Base-by-base conservation (phyloP, 2,329 filamentous ascomycete genomes). In the Alternaria brassicicola region DNA sequence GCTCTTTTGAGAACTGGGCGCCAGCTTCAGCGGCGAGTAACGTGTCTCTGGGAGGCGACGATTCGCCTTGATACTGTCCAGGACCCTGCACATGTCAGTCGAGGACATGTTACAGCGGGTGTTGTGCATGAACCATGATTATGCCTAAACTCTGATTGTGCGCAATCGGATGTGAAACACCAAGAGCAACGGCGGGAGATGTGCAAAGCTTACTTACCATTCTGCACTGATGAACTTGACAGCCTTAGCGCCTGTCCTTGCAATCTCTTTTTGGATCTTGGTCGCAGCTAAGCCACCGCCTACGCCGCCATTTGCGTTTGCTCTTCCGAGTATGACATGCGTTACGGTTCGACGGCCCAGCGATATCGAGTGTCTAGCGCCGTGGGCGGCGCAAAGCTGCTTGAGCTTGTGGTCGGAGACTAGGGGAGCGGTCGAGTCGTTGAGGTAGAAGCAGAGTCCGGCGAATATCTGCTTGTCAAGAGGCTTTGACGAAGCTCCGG, bases 391-490 rank as follows among this genome's bases (percentile, higher is more conserved):
- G 35, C 97, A 84, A 15, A 96, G 77, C 54, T 88, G 88, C 81
- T 95, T 96, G 56, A 97, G 84, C 73, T 86, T 90, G 79, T 96
- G 91, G 76, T 97, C 93, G 13, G 91, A 96, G 61, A 97, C 85
- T 23, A 87, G 77, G 1, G 93, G 93, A 59, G 88, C 85, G 2
- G 92, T 96, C 65, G 90, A 93, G 60, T 93, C 93, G 77, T 97
- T 97, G 77, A 97, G 85, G 78, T 94, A 95, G 68, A 97, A 85
- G 50, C 86, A 88, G 21, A 93, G 83, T 15, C 88, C 86, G 42
- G 85, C 78, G 73, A 97, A 93, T 52, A 96, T 84, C 45, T 80
- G 74, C 43, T 69, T 76, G 35, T 72, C 43, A 13, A 38, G 46
- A 13, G 45, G 52, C 28, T 53, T 59, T 23, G 64, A 38, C 8